These are phyloP conservation scores for Aureobasidium sp. DNA, from an alignment of 2,329 filamentous ascomycete species.

Conservation along the genomic window DNA sequence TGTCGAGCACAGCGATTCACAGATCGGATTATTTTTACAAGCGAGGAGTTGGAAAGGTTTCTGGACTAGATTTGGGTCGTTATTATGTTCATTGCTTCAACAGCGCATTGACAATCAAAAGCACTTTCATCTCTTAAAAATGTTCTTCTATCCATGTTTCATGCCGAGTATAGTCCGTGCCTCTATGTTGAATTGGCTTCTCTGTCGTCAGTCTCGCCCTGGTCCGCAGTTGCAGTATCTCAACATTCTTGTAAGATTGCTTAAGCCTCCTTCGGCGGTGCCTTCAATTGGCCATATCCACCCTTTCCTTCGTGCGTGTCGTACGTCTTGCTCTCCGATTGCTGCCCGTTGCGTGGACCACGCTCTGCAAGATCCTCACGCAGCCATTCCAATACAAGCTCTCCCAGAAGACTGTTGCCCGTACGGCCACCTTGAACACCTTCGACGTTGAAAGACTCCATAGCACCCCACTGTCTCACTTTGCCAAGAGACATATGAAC, in stretches of 20 bases:
- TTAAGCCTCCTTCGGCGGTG: not conserved
- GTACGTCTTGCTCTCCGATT: slow-evolving; percentile 60
- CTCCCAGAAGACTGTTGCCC: slow-evolving; percentile 78
- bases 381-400: slow-evolving; percentile 84
- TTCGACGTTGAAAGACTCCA: slow-evolving; percentile 60
- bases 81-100: slow-evolving; percentile 1
- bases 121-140: not conserved
- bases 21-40: not conserved
- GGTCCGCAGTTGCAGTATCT: not conserved
- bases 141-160: not conserved
- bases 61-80: slow-evolving; percentile 1
- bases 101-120: slow-evolving; percentile 10
- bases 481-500: slow-evolving; percentile 90
- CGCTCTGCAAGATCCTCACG: slow-evolving; percentile 69
- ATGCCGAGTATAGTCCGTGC: not conserved
- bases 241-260: not conserved
- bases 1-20: slow-evolving; percentile 1
- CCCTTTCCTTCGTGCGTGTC: slow-evolving; percentile 51
- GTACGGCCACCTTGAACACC: slow-evolving; percentile 41
- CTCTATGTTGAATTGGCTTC: slow-evolving; percentile 10
- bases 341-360: slow-evolving; percentile 62
- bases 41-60: not conserved
- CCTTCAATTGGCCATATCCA: slow-evolving; percentile 56
- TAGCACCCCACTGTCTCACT: slow-evolving; percentile 77
- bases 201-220: not conserved